Percentiles rank a stretch among this genome's conserved stretches.
Evolutionary conservation across 148 eudicot species (phyloP).

Genomic region (Gaultheria prostrata): DNA sequence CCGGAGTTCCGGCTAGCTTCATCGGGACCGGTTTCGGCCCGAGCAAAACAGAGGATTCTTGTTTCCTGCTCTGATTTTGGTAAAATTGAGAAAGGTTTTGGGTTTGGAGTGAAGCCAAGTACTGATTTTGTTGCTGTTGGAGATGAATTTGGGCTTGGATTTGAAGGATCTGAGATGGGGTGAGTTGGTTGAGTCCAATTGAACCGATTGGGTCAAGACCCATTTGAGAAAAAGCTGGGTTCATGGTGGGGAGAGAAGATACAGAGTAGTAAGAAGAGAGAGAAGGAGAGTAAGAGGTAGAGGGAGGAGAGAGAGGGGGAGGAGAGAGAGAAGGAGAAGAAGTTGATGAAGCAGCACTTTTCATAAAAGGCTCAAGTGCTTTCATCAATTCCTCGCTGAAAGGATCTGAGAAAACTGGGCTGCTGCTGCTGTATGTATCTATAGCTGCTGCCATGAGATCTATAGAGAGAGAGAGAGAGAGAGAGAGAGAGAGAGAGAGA

Average conservation of each 20-base stretch:
- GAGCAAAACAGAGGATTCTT: conserved; percentile 25
- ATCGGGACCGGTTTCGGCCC: conserved; percentile 43
- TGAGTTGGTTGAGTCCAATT: conserved; percentile 37
- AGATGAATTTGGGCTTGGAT: conserved; percentile 41
- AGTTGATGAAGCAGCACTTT: conserved; percentile 38
- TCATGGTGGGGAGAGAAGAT: conserved; percentile 20
- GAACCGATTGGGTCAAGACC: conserved; percentile 23
- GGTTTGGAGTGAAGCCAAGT: conserved; percentile 13
- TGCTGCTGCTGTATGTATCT: conserved; percentile 36
- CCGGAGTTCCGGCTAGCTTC: conserved; percentile 39
- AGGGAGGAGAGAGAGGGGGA: neutral
- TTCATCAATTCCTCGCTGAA: conserved; percentile 55
- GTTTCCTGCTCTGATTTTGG: neutral
- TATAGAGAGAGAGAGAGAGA: neutral
- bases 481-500: neutral
- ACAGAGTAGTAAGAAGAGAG: conserved; percentile 5
- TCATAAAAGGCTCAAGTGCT: conserved; percentile 68
- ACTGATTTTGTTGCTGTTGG: conserved; percentile 32
- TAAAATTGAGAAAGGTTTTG: neutral
- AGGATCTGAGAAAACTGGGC: conserved; percentile 38
- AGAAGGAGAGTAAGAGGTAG: conserved; percentile 18
- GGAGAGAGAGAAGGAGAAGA: conserved; percentile 18
- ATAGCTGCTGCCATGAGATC: conserved; percentile 45
- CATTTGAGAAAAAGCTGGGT: conserved; percentile 22
- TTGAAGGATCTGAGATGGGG: conserved; percentile 44